Evolutionary conservation across 257 asterid genomes (phyloP), one percentile per base, ranked within the genome.

Genomic region (Nicotiana attenuata): DNA sequence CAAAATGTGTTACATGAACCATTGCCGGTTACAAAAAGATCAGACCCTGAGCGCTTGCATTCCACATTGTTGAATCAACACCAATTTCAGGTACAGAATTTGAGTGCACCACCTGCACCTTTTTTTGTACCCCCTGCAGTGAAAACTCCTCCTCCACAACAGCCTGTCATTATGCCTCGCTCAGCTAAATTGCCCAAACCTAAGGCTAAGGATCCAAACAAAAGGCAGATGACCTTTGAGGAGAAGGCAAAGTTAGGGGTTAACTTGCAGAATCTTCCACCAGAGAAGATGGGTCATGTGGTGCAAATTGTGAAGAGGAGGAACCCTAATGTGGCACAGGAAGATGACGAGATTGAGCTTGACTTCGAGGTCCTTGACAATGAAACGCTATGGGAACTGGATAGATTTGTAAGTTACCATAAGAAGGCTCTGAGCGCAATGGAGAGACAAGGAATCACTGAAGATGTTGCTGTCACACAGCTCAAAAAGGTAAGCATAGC

Each of bases 361-460:
- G 88, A 85, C 53, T 31, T 87, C 38, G 85, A 83, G 35, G 52
- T 22, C 5, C 85, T 85, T 50, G 90, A 87, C 69, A 33, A n/a
- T 14, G 90, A 85, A 61, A 87, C 85, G 8, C 84, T 87, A 19
- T 83, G 90, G 90, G 88, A 87, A 20, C 78, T 87, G 67, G 82
- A 85, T 17, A 52, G 67, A 26, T 85, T 81, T 22, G 83, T 81
- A 11, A 38, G 26, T 16, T 50, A 24, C 76, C 82, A 69, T 5
- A 82, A 63, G 60, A 85, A 67, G 52, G 75, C 65, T 19, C 15
- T 47, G 61, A 56, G 66, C 82, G 76, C 77, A 71, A 73, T 45
- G 66, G 71, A 20, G 59, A 63, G 73, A 29, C 77, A 55, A 63
- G 83, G 31, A 52, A 45, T 57, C 19, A 5, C 59, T 9, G 59